These are phyloP conservation scores for Amanita rimosa DNA, from an alignment of 768 basidiomycete species.

Conservation along the genomic window DNA sequence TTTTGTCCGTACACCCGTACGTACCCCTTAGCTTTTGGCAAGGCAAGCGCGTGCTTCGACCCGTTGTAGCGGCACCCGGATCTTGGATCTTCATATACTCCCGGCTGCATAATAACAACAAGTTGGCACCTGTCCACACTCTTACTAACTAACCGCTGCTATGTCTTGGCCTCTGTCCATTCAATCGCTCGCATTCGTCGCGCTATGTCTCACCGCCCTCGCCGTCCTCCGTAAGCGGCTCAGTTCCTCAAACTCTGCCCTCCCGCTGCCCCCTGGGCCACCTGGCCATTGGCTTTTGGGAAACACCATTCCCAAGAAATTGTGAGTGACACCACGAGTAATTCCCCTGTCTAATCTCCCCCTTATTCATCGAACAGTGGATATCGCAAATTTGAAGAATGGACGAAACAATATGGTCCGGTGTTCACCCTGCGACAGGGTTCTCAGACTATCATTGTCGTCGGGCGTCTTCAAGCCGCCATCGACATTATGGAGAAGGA, in stretches of 20 bases:
- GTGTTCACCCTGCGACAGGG: slow-evolving; percentile 48
- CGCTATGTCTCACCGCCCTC: slow-evolving; percentile 19
- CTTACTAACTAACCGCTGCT: too few species aligned
- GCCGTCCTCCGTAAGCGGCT: slow-evolving; percentile 18
- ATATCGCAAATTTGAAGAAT: slow-evolving; percentile 44
- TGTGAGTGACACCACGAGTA: slow-evolving; percentile 17
- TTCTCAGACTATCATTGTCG: slow-evolving; percentile 28
- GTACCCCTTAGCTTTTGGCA: too few species aligned
- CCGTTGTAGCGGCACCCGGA: neutral
- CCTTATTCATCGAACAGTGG: slow-evolving; percentile 17
- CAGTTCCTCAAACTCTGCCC: slow-evolving; percentile 8
- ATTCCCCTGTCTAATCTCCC: neutral
- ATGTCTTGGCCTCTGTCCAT: neutral
- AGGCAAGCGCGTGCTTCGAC: too few species aligned
- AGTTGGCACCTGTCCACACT: too few species aligned
- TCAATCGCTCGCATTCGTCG: slow-evolving; percentile 18
- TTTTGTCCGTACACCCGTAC: too few species aligned
- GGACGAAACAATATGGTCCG: slow-evolving; percentile 51
- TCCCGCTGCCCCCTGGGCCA: slow-evolving; percentile 33
- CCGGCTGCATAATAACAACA: too few species aligned
- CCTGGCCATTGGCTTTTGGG: slow-evolving; percentile 29
- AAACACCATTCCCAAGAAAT: slow-evolving; percentile 25
- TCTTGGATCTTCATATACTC: neutral
- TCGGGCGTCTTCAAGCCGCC: slow-evolving; percentile 43
- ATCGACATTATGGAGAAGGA: slow-evolving; percentile 60